These are phyloP conservation scores for Nicotiana paniculata DNA, from an alignment of 257 asterid species.

Conservation along the genomic window DNA sequence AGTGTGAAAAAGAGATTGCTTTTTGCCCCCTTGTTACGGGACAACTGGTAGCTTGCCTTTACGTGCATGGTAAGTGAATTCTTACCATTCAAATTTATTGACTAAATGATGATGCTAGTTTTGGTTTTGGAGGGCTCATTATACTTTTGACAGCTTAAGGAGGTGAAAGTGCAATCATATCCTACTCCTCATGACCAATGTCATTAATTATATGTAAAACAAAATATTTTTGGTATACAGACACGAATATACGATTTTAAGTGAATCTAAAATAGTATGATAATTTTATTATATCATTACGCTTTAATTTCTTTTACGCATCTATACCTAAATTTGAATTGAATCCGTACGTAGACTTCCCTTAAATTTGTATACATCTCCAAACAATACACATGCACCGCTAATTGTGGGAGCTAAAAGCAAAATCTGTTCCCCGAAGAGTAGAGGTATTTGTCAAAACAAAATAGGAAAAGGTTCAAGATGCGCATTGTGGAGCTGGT, in stretches of 20 bases:
- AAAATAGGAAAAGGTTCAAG: conserved; percentile 36
- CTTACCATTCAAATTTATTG: conserved; percentile 9
- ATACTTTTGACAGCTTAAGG: conserved; percentile 16
- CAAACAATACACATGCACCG: not conserved
- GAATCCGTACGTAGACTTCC: not conserved
- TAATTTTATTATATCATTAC: no score
- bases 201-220: not conserved
- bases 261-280: no score
- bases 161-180: not conserved
- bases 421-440: not conserved
- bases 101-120: not conserved
- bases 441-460: not conserved
- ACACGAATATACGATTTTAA: no score
- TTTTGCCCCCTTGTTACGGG: conserved; percentile 55
- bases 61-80: conserved; percentile 57
- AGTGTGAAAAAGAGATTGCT: conserved; percentile 44
- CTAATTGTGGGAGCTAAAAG: not conserved
- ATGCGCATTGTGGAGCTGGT: conserved; percentile 44
- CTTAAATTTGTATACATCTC: not conserved
- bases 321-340: no score
- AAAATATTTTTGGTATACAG: no score
- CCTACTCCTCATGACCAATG: not conserved
- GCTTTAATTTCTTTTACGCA: no score
- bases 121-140: conserved; percentile 4
- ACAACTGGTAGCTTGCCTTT: conserved; percentile 49